Conservation (phyloP, 2,329 filamentous ascomycete genomes). For the Onygenales sp. region DNA sequence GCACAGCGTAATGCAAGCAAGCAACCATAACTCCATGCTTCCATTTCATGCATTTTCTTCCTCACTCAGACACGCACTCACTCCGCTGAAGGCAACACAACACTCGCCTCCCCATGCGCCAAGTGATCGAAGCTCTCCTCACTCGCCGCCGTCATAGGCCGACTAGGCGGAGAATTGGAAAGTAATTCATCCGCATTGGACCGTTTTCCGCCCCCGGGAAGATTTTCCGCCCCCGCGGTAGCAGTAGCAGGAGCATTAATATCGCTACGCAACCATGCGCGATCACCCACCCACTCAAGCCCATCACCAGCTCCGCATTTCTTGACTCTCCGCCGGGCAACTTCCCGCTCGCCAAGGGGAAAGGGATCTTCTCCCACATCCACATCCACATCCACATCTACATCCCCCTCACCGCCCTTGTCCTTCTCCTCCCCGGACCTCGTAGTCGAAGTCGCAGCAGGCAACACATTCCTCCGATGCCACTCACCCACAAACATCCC, state of each 20-base stretch:
- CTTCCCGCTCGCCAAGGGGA: constrained; percentile 37
- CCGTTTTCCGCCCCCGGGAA: constrained; percentile 5
- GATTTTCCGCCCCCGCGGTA: neutral
- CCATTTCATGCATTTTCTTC: neutral
- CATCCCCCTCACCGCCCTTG: constrained; percentile 7
- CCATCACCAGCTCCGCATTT: constrained; percentile 28
- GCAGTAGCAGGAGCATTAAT: constrained; percentile 4
- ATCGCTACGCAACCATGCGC: constrained; percentile 15
- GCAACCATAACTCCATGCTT: neutral
- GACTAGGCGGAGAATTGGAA: constrained; percentile 19
- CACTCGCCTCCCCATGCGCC: constrained; percentile 35
- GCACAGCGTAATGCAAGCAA: neutral
- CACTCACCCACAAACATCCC: constrained; percentile 87
- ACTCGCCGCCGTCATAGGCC: constrained; percentile 31
- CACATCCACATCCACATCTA: too few species aligned
- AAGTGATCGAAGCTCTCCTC: constrained; percentile 41
- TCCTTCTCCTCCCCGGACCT: constrained; percentile 5
- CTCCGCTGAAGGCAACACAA: constrained; percentile 19
- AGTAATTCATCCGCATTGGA: neutral
- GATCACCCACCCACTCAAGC: constrained; percentile 33
- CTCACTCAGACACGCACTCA: neutral
- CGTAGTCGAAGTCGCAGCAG: constrained; percentile 2
- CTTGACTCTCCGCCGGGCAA: constrained; percentile 18
- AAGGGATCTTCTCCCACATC: constrained; percentile 12
- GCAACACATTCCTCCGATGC: constrained; percentile 62